These are phyloP conservation scores for Talaromyces albobiverticillius DNA, from an alignment of 2,329 filamentous ascomycete species.

Conservation along the genomic window DNA sequence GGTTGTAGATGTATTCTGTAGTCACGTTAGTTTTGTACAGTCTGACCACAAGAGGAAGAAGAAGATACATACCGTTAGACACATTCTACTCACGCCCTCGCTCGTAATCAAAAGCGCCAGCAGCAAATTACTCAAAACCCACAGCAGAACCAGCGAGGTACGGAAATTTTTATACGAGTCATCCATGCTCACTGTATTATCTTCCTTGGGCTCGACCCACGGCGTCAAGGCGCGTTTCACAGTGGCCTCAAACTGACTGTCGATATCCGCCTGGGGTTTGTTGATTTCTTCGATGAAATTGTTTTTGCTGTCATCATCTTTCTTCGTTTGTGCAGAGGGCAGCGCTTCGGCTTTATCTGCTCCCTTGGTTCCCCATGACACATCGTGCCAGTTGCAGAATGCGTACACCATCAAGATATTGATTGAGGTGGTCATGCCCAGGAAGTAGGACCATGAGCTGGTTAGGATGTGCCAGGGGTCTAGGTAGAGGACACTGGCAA, in stretches of 20 bases:
- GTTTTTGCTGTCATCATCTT: constrained; percentile 82
- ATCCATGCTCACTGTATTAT: constrained; percentile 83
- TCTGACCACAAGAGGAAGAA: not conserved
- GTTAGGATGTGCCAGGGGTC: constrained; percentile 99
- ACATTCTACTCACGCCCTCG: constrained; percentile 77
- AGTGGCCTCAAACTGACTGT: constrained; percentile 92
- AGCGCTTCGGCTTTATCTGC: constrained; percentile 92
- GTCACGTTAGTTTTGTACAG: not conserved
- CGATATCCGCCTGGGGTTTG: constrained; percentile 95
- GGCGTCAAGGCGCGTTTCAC: constrained; percentile 90
- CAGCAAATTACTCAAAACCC: constrained; percentile 88
- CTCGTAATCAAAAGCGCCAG: constrained; percentile 88
- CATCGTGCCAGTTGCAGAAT: constrained; percentile 99
- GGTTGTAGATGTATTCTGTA: constrained; percentile 61
- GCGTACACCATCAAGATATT: constrained; percentile 99
- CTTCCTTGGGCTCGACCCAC: constrained; percentile 71
- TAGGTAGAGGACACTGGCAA: constrained; percentile 76
- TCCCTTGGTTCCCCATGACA: constrained; percentile 99
- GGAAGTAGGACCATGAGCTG: constrained; percentile 90
- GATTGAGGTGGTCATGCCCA: constrained; percentile 96
- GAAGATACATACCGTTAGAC: constrained; percentile 70
- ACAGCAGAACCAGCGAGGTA: constrained; percentile 87
- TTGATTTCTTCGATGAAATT: constrained; percentile 92
- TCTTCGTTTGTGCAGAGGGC: constrained; percentile 82
- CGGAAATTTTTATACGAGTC: constrained; percentile 99